Base-by-base conservation (phyloP, 306 rosid genomes). In the Adenanthera pavonina region DNA sequence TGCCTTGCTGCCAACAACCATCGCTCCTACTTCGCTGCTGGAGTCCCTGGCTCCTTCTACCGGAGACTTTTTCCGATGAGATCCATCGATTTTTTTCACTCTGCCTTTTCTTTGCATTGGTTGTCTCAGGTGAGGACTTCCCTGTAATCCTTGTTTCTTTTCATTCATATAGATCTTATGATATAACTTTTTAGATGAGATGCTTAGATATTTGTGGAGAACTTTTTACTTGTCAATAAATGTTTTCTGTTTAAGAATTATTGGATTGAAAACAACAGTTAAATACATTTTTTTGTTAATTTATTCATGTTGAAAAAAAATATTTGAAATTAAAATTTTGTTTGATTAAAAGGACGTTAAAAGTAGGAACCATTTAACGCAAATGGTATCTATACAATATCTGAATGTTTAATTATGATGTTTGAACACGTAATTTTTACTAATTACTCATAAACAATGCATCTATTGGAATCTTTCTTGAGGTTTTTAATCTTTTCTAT, bases 51-150 rank as follows among this genome's bases (percentile, higher is more conserved):
- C 0, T 93, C 99, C 2, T 95, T 95, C 82, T 92, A 95, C 83
- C 82, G 89, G 82, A 72, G 99, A 15, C 97, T 95, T 25, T 93
- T 93, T 76, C 99, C 98, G 74, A 89, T 91, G 0, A 90, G 86
- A 76, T 95, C 97, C 65, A 90, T 95, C 71, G 83, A 95, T 54
- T 74, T 95, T 61, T 93, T 95, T 53, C 92, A 95, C 87, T 95
- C 99, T 0, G 97, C 98, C 8, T 95, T 95, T 69, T 93, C 97
- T 74, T 81, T 95, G 92, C 99, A 95, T 82, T 95, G 99, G 99
- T 86, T 95, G 73, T 95, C 99, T 62, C 97, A 93, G 99, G 99
- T 80, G 7, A 52, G 59, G 33, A 13, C 60, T 41, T 47, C 10
- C 6, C 48, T 16, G 5, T 54, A 36, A 8, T 40, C 33, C n/a